A percentile compares a stretch with the other conserved stretches of the same genome.
phyloP scores from a whole-genome alignment of 768 basidiomycete genomes.

The Lactarius hatsudake region DNA sequence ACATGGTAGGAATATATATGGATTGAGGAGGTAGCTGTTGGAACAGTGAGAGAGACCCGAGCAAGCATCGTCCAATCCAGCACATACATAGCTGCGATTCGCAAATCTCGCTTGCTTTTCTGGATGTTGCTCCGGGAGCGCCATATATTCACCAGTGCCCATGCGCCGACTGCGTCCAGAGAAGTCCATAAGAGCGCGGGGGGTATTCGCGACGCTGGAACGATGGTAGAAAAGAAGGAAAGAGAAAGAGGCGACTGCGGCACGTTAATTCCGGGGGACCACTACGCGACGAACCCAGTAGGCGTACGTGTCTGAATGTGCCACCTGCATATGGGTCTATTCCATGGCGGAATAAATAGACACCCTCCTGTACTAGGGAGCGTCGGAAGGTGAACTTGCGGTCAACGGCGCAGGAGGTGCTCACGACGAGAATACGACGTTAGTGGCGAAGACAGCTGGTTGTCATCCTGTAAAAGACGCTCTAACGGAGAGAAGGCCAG shows the following conservation, averaged over 20 bases:
- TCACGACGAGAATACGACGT: constrained; percentile 76
- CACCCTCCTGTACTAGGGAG: constrained; percentile 78
- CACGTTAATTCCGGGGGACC: constrained; percentile 5
- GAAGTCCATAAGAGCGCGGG: constrained; percentile 67
- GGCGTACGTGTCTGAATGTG: constrained; percentile 76
- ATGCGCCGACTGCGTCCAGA: constrained; percentile 65
- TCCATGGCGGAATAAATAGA: constrained; percentile 75
- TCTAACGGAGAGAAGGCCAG: constrained; percentile 53
- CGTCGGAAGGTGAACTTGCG: constrained; percentile 24
- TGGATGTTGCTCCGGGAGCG: constrained; percentile 52
- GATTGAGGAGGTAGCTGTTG: constrained; percentile 82
- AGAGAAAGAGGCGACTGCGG: constrained; percentile 78
- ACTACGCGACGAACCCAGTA: not conserved
- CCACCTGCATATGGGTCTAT: constrained; percentile 88
- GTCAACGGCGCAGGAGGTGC: constrained; percentile 32
- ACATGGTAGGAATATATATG: constrained; percentile 78
- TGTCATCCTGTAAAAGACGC: constrained; percentile 58
- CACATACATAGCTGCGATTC: constrained; percentile 67
- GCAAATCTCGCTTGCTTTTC: constrained; percentile 49
- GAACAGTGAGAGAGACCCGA: not conserved
- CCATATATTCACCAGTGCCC: constrained; percentile 68
- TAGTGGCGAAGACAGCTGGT: constrained; percentile 76
- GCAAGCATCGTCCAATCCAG: not conserved
- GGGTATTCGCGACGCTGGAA: constrained; percentile 50
- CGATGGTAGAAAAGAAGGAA: constrained; percentile 66